Base-by-base conservation (phyloP, 176 grass and related monocot species). In the Canna indica region DNA sequence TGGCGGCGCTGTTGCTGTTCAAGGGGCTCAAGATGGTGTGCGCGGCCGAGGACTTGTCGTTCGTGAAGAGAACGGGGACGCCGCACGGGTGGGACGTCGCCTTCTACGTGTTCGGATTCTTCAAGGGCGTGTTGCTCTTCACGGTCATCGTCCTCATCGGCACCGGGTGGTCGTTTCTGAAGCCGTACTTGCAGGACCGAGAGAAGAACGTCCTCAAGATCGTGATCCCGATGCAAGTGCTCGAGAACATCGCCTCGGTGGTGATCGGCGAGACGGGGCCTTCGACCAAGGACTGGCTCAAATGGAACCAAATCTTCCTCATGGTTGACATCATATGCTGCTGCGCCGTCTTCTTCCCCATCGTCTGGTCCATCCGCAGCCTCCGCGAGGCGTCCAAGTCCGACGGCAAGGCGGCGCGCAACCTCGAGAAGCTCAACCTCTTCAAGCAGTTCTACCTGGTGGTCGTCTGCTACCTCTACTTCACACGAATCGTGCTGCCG, bases 361-460 rank as follows among this genome's bases (percentile, higher is more conserved):
- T 86, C 77, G 68, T 90, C 60, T 86, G 78, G 87, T 90, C 81
- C 81, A 86, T 90, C 29, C 74, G 67, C 29, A 83, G 80, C 87
- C 83, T 90, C 26, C 30, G 83, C 1, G 83, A 90, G 75, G 87
- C 87, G 2, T 83, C 83, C 80, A 90, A 90, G 83, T 83, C 74
- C 30, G 81, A 90, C 45, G 78, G 83, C 31, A 90, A 90, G 83
- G 87, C 87, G 1, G 83, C 81, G 0, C 31, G 78, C n/a, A 90
- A 90, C 81, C 87, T 90, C 29, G 30, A 83, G 78, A 90, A 90
- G 83, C 87, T 90, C 58, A 86, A 81, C 0, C 81, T 90, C 53
- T 90, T 90, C 87, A 86, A 83, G 71, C 60, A 83, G 71, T 90
- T 86, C 83, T 90, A 86, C 78, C 45, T 83, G 1, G 83, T 90